Evolutionary conservation across 2,329 filamentous ascomycete genomes (phyloP).

Genomic region (Ascochyta rabiei): DNA sequence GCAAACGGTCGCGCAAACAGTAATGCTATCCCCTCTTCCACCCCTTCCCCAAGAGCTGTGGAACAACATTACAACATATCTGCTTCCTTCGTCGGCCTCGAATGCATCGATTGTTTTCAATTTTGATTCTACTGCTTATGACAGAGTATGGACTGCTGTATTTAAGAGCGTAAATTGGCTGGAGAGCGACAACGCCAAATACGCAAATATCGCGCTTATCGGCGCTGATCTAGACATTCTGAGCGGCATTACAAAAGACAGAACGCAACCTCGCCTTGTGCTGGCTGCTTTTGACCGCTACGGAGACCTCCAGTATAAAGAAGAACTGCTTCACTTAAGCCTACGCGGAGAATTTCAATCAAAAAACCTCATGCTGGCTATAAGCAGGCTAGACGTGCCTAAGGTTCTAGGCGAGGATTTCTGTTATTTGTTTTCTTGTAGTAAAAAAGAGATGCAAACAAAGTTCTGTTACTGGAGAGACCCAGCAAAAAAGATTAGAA

Average conservation of each 20-base stretch:
- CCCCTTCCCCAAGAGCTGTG: not conserved
- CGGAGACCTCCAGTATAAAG: not conserved
- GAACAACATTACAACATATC: not conserved
- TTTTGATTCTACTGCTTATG: not conserved
- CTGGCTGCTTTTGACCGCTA: not conserved
- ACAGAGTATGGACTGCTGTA: not conserved
- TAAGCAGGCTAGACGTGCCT: conserved; percentile 1
- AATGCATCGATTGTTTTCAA: not conserved
- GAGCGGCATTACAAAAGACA: not conserved
- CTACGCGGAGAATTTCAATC: not conserved
- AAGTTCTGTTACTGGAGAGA: not conserved
- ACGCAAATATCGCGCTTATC: not conserved
- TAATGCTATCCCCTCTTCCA: too few relatives aligned
- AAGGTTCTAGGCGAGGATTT: not conserved
- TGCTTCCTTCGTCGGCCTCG: not conserved
- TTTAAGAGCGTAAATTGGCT: not conserved
- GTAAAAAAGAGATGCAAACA: not conserved
- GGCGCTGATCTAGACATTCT: not conserved
- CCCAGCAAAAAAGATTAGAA: not conserved
- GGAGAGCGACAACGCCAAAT: not conserved
- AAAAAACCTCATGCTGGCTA: not conserved
- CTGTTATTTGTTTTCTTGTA: too few relatives aligned
- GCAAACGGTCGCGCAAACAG: too few relatives aligned
- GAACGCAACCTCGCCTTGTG: not conserved
- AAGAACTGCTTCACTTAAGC: not conserved